Base-by-base conservation (phyloP, 345 rosid genomes). In the Ceriops zippeliana region DNA sequence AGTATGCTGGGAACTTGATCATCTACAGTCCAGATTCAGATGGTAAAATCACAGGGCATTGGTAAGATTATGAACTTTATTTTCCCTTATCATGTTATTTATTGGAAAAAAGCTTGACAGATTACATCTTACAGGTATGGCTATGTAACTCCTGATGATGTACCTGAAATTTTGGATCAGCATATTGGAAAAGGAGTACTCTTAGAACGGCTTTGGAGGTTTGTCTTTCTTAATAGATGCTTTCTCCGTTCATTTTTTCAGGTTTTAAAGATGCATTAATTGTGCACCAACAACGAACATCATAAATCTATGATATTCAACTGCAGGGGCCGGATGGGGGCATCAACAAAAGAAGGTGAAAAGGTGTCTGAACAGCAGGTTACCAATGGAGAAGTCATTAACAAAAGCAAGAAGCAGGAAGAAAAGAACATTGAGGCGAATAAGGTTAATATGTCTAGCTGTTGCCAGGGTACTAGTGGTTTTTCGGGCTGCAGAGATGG, bases 1-100 rank as follows among this genome's bases (percentile, higher is more conserved):
- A 93, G 73, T 93, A 93, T 81, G 97, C 96, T 60, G 98, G 97
- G 22, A 93, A 93, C 66, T 73, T 93, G 85, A 87, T 93, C 21
- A 76, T 91, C 58, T 93, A 77, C 67, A 76, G 86, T 68, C 87
- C 90, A 24, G 84, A 85, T 75, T 70, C 86, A 1, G 84, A 82
- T 67, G 91, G 92, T 38, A 88, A 75, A 72, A 30, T 75, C n/a
- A 74, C 72, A 60, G 97, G 98, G 22, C 97, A 91, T 38, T 93
- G 98, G 98, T 93, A 72, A 71, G 79, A 56, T 71, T 28, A 42
- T 15, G 37, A 34, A 56, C 28, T 6, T 51, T 49, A 6, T 74
- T 34, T 63, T 20, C 49, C 13, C 28, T 38, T 68, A 20, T 20
- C 34, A 61, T 57, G 21, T 3, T 58, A 9, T 49, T n/a, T 16